Percentiles rank a stretch among this genome's conserved stretches.
phyloP scores from a whole-genome alignment of 2,329 filamentous ascomycete species.

The Calonectria fujianensis region DNA sequence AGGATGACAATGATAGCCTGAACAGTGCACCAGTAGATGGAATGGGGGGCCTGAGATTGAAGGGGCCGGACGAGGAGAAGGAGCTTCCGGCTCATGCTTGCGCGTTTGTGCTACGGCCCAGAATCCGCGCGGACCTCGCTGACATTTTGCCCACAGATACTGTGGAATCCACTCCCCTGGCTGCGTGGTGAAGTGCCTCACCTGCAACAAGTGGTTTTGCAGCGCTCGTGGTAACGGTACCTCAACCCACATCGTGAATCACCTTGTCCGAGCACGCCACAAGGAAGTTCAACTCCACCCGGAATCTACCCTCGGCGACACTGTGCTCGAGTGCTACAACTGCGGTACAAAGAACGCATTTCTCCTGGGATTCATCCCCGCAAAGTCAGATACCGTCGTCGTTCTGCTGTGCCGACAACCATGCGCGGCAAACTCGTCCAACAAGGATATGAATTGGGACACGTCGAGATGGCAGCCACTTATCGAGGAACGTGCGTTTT shows the following conservation, averaged over 20 bases:
- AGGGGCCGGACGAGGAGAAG: slow-evolving; percentile 83
- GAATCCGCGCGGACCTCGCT: slow-evolving; percentile 44
- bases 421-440: slow-evolving; percentile 94
- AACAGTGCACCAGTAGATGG: slow-evolving; percentile 88
- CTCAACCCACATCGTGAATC: slow-evolving; percentile 98
- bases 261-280: slow-evolving; percentile 96
- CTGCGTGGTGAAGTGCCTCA: slow-evolving; percentile 96
- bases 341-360: slow-evolving; percentile 99
- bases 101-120: slow-evolving; percentile 78
- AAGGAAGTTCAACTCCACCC: slow-evolving; percentile 99
- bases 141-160: slow-evolving; percentile 75
- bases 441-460: slow-evolving; percentile 99
- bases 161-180: slow-evolving; percentile 97
- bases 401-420: slow-evolving; percentile 97
- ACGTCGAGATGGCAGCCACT: slow-evolving; percentile 97
- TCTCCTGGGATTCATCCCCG: slow-evolving; percentile 96
- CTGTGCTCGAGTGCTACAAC: slow-evolving; percentile 98
- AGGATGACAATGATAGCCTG: slow-evolving; percentile 85
- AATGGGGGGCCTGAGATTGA: slow-evolving; percentile 78
- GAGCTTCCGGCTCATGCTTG: slow-evolving; percentile 96
- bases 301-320: slow-evolving; percentile 93
- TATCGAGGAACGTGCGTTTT: slow-evolving; percentile 96
- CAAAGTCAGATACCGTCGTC: slow-evolving; percentile 98
- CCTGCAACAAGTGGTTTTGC: slow-evolving; percentile 99
- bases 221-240: slow-evolving; percentile 97